Evolutionary conservation across 345 rosid species (phyloP).

Genomic region (Jatropha curcas): DNA sequence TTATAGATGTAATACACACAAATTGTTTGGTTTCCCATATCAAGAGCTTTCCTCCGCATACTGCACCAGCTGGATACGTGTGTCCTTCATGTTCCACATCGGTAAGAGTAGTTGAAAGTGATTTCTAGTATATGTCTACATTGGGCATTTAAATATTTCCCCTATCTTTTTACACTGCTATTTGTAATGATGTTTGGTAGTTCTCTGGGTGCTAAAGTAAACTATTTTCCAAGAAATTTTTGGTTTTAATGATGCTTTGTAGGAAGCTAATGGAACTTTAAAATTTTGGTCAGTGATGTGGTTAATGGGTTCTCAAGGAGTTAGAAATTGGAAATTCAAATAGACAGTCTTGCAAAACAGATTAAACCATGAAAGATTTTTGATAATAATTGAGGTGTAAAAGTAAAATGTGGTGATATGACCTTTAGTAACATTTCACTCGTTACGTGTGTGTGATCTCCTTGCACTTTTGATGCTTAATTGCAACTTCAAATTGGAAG

Average conservation of each 20-base stretch:
- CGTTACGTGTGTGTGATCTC: too few relatives aligned
- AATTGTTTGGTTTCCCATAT: slow-evolving; percentile 78
- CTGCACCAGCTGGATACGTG: slow-evolving; percentile 94
- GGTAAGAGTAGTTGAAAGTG: slow-evolving; percentile 42
- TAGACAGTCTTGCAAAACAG: not conserved
- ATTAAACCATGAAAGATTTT: not conserved
- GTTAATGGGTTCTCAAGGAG: not conserved
- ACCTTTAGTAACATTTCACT: not conserved
- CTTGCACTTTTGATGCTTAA: not conserved
- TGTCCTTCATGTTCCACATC: slow-evolving; percentile 87
- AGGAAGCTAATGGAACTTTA: not conserved
- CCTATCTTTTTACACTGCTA: not conserved
- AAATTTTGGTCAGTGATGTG: not conserved
- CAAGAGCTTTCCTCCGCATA: slow-evolving; percentile 88
- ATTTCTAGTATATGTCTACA: not conserved
- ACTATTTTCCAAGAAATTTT: not conserved
- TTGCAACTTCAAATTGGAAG: not conserved
- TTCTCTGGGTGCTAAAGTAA: not conserved
- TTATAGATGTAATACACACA: slow-evolving; percentile 84
- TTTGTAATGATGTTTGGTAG: not conserved
- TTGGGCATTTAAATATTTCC: not conserved
- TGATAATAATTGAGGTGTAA: not conserved
- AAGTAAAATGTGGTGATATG: not conserved
- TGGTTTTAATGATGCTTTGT: slow-evolving; percentile 1
- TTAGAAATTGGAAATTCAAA: not conserved